Conservation (phyloP, 495 filamentous ascomycete species). For the Clavariopsis aquatica region DNA sequence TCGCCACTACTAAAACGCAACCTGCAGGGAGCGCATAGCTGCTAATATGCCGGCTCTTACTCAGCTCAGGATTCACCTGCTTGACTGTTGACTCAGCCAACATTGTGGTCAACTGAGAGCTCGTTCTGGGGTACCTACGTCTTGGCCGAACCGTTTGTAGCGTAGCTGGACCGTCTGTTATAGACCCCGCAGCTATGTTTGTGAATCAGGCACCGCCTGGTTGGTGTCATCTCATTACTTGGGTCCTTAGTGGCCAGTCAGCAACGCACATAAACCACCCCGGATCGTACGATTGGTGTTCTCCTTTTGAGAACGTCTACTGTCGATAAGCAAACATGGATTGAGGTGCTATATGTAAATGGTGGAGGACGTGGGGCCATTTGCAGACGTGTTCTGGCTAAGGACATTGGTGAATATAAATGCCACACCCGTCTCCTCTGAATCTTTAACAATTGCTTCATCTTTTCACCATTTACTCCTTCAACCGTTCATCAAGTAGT, state of each 20-base stretch:
- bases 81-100: neutral
- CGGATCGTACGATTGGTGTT: neutral
- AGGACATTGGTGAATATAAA: neutral
- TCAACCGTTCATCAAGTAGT: too few species aligned
- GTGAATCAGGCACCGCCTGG: too few species aligned
- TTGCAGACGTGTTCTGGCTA: too few species aligned
- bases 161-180: too few species aligned
- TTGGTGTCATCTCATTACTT: too few species aligned
- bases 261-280: neutral
- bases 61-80: neutral
- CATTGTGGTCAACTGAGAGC: too few species aligned
- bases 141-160: too few species aligned
- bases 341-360: neutral
- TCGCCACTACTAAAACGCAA: neutral
- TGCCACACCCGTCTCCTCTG: neutral
- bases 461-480: too few species aligned
- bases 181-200: too few species aligned
- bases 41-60: neutral
- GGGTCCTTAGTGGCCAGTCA: too few species aligned
- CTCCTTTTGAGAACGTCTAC: neutral
- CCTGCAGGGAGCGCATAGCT: neutral
- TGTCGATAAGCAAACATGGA: neutral
- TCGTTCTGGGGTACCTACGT: too few species aligned
- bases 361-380: too few species aligned
- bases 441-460: constrained; percentile 15